These are phyloP conservation scores for Boletus insuetus DNA, from an alignment of 768 basidiomycete species.

Conservation along the genomic window DNA sequence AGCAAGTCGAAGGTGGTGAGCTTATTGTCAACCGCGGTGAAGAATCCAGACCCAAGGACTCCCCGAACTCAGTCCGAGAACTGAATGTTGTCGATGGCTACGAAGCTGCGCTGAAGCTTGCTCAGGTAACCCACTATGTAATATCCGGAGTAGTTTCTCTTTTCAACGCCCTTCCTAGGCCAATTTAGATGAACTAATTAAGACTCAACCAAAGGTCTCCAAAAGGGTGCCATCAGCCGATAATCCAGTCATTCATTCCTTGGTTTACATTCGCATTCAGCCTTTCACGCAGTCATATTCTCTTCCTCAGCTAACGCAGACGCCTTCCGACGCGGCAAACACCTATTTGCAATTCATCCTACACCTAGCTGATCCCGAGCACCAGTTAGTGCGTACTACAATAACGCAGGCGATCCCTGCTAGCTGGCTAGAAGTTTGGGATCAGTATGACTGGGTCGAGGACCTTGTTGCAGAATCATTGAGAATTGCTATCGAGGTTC, in stretches of 20 bases:
- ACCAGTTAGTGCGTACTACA: constrained; percentile 73
- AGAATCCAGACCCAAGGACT: constrained; percentile 67
- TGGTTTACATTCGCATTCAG: constrained; percentile 92
- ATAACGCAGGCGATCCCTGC: constrained; percentile 80
- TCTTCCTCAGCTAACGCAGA: constrained; percentile 34
- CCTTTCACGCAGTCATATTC: constrained; percentile 67
- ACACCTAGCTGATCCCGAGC: constrained; percentile 70
- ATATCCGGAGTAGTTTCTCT: not conserved
- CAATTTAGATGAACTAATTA: constrained; percentile 72
- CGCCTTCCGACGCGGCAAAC: constrained; percentile 23
- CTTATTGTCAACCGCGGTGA: constrained; percentile 83
- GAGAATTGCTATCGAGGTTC: constrained; percentile 79
- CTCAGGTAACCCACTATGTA: constrained; percentile 52
- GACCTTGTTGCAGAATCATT: constrained; percentile 88
- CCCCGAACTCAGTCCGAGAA: constrained; percentile 50
- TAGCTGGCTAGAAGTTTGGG: constrained; percentile 89
- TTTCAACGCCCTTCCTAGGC: constrained; percentile 46
- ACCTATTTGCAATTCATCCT: constrained; percentile 61
- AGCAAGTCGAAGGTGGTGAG: constrained; percentile 92
- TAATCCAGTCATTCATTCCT: constrained; percentile 78
- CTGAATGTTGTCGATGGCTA: constrained; percentile 83
- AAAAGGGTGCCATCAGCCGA: constrained; percentile 33
- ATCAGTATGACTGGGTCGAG: constrained; percentile 94
- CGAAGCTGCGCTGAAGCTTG: constrained; percentile 78
- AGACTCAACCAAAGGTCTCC: constrained; percentile 47